Evolutionary conservation across 2,329 filamentous ascomycete genomes (phyloP).

Genomic region (Pseudodiploospora longispora): DNA sequence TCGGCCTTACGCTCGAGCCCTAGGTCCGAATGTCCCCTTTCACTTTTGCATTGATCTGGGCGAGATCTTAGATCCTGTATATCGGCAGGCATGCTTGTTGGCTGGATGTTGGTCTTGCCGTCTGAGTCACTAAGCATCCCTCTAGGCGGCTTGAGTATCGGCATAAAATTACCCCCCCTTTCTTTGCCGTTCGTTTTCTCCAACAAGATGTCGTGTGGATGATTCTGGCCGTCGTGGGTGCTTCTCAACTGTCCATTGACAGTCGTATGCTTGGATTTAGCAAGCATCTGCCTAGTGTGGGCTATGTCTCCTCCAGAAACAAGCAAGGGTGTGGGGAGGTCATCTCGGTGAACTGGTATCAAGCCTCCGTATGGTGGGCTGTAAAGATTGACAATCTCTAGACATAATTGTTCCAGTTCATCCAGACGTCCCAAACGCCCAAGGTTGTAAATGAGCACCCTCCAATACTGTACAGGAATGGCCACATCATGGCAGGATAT

Average conservation of each 20-base stretch:
- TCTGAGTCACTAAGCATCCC: neutral
- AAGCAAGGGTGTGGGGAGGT: constrained; percentile 25
- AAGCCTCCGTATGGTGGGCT: constrained; percentile 20
- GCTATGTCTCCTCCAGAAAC: neutral
- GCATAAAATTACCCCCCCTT: neutral
- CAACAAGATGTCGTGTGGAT: neutral
- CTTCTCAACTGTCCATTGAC: too few species aligned
- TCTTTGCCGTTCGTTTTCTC: neutral
- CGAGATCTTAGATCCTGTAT: too few species aligned
- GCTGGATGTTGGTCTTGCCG: neutral
- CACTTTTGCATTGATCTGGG: too few species aligned
- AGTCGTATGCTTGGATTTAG: too few species aligned
- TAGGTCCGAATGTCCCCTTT: too few species aligned
- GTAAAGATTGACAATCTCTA: constrained; percentile 35
- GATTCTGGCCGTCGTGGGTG: too few species aligned
- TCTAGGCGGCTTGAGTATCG: too few species aligned
- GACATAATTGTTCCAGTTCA: constrained; percentile 36
- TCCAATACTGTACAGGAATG: constrained; percentile 33
- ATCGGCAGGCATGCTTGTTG: neutral
- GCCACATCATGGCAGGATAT: constrained; percentile 23
- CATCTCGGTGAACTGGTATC: constrained; percentile 35
- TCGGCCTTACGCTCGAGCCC: neutral
- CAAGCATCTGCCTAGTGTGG: neutral
- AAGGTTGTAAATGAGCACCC: constrained; percentile 34
- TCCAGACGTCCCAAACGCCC: constrained; percentile 34